phyloP scores from a whole-genome alignment of 2,329 filamentous ascomycete species.

The Meredithiella fracta region DNA sequence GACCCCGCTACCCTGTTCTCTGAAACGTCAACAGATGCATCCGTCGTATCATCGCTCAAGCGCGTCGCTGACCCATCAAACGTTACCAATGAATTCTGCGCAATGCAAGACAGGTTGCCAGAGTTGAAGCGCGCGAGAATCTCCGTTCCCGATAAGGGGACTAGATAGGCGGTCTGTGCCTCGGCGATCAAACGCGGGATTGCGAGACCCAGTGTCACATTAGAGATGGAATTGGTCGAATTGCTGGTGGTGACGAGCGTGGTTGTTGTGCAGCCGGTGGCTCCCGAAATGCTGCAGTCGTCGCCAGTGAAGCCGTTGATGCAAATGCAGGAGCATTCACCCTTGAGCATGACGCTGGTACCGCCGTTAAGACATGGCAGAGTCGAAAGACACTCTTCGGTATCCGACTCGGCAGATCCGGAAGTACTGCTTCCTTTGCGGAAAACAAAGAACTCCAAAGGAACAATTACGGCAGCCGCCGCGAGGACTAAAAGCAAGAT shows the following conservation, averaged over 20 bases:
- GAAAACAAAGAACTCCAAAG: conserved; percentile 48
- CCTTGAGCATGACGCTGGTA: conserved; percentile 50
- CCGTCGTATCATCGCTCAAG: conserved; percentile 18
- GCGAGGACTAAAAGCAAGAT: conserved; percentile 56
- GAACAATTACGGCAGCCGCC: conserved; percentile 67
- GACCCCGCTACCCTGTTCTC: not conserved
- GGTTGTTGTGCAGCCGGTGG: conserved; percentile 37
- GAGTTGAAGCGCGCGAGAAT: conserved; percentile 63
- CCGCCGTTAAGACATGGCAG: conserved; percentile 66
- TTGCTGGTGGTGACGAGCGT: conserved; percentile 28
- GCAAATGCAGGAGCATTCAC: conserved; percentile 71
- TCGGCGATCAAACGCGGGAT: conserved; percentile 58
- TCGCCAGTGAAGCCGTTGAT: conserved; percentile 64
- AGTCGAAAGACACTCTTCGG: conserved; percentile 40
- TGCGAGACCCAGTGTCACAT: conserved; percentile 67
- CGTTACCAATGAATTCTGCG: conserved; percentile 75
- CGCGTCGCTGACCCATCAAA: conserved; percentile 46
- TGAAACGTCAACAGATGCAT: not conserved
- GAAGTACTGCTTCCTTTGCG: conserved; percentile 23
- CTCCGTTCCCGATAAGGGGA: conserved; percentile 52
- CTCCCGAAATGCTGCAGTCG: conserved; percentile 31
- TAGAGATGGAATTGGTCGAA: conserved; percentile 27
- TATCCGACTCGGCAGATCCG: conserved; percentile 21
- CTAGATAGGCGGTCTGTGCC: conserved; percentile 51
- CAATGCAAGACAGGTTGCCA: conserved; percentile 60